Evolutionary conservation across 2,329 filamentous ascomycete genomes (phyloP), one percentile per base, ranked within the genome.

Genomic region (Alternaria viburni): DNA sequence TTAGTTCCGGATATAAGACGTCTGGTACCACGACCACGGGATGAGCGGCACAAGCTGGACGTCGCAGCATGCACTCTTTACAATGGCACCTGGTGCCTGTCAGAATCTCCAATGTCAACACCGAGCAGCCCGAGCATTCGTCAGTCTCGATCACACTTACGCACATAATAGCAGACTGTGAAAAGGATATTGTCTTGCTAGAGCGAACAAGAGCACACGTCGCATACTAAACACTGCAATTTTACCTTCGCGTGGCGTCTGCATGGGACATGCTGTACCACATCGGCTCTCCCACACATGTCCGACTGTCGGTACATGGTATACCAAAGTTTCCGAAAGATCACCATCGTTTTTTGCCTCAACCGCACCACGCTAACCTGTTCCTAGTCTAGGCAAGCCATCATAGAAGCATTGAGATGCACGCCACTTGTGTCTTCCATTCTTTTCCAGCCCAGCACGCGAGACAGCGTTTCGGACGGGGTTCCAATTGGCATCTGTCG

Each of bases 231-330:
- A n/a, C 17, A 41, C 15, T 46, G 46, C 28, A n/a, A 25, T 54
- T 52, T 30, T 17, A 28, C 41, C 45, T 9, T 51, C 19, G n/a
- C 43, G 10, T 50, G 44, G 32, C 11, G 41, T 41, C 21, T 10
- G 45, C 41, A 26, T 50, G 2, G 36, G 47, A 44, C 17, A 55
- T 43, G 45, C 64, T 55, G 51, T 47, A 41, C 46, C 7, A 60
- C 32, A 41, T 36, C 63, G 60, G 63, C 55, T 59, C 59, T 63
- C 59, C 61, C n/a, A 63, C 17, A 13, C 32, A 51, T 51, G 26
- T 51, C 61, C 57, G 61, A 45, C 25, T 43, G 43, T 47, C 25
- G 30, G 47, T 61, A 54, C 57, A 44, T 6, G 41, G 49, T 21
- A 59, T 44, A 6, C 46, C 55, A 54, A 54, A 41, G 50, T 52